phyloP scores from a whole-genome alignment of 768 basidiomycete species.

The Amanita fuliginea region DNA sequence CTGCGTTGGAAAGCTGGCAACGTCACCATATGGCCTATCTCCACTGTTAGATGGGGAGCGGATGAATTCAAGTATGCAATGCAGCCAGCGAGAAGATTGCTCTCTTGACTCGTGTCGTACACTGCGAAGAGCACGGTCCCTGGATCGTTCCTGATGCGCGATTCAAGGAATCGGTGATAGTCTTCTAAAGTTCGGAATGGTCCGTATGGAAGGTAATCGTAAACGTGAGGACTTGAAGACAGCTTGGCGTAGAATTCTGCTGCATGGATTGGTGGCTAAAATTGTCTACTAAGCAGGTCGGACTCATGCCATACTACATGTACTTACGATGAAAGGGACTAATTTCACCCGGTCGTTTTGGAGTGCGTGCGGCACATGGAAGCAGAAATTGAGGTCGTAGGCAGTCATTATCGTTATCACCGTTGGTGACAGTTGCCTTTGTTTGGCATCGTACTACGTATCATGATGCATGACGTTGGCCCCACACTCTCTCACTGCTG shows the following conservation, averaged over 20 bases:
- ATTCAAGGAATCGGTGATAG: conserved; percentile 24
- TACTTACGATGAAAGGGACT: conserved; percentile 34
- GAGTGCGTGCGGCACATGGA: conserved; percentile 29
- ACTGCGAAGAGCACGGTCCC: conserved; percentile 36
- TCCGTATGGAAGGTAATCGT: conserved; percentile 37
- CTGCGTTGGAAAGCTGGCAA: conserved; percentile 52
- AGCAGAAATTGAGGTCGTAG: conserved; percentile 36
- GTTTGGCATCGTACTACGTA: too few species aligned
- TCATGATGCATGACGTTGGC: too few species aligned
- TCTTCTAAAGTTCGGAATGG: conserved; percentile 29
- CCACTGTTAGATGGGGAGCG: conserved; percentile 29
- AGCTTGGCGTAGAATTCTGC: too few species aligned
- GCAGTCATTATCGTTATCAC: too few species aligned
- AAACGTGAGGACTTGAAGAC: conserved; percentile 27
- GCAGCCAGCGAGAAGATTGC: conserved; percentile 28
- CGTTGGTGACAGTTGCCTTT: too few species aligned
- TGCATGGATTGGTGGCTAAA: conserved; percentile 36
- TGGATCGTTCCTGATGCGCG: conserved; percentile 22
- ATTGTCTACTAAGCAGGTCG: background rate
- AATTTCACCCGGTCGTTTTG: conserved; percentile 38
- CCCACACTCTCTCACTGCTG: too few species aligned
- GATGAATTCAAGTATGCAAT: conserved; percentile 40
- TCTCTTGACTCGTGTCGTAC: conserved; percentile 30
- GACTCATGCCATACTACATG: conserved; percentile 8
- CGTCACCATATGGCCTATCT: conserved; percentile 45